phyloP scores from a whole-genome alignment of 2,329 filamentous ascomycete species.

The Trichoderma breve region DNA sequence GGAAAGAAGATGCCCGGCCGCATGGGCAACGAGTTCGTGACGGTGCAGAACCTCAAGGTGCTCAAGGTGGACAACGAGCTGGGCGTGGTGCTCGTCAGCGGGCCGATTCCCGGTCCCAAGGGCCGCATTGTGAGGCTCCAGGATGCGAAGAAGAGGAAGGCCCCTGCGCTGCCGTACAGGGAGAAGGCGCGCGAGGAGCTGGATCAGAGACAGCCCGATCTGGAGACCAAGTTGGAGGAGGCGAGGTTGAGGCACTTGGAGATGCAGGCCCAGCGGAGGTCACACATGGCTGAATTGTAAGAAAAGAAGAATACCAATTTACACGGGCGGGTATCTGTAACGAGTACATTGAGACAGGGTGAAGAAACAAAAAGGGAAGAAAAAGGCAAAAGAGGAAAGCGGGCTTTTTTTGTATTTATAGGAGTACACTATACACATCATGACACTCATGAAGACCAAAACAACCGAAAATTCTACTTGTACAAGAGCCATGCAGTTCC shows the following conservation, averaged over 20 bases:
- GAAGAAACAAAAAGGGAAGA: not conserved
- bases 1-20: constrained; percentile 98
- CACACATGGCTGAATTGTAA: constrained; percentile 26
- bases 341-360: not conserved
- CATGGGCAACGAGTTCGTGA: constrained; percentile 88
- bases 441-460: constrained; percentile 24
- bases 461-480: constrained; percentile 3
- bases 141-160: constrained; percentile 83
- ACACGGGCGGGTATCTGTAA: constrained; percentile 4
- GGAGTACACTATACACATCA: constrained; percentile 28
- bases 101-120: constrained; percentile 83
- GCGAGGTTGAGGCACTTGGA: constrained; percentile 52
- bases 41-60: constrained; percentile 87
- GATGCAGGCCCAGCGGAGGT: constrained; percentile 50
- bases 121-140: constrained; percentile 80
- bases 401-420: constrained; percentile 42
- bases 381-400: constrained; percentile 28
- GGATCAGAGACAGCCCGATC: constrained; percentile 47
- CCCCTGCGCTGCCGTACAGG: constrained; percentile 49
- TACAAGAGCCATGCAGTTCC: constrained; percentile 18
- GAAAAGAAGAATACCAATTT: not conserved
- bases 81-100: constrained; percentile 85
- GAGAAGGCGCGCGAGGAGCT: constrained; percentile 45
- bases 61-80: constrained; percentile 83
- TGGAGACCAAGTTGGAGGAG: constrained; percentile 45